Base-by-base conservation (phyloP, 495 filamentous ascomycete species). In the Daldinia childiae region DNA sequence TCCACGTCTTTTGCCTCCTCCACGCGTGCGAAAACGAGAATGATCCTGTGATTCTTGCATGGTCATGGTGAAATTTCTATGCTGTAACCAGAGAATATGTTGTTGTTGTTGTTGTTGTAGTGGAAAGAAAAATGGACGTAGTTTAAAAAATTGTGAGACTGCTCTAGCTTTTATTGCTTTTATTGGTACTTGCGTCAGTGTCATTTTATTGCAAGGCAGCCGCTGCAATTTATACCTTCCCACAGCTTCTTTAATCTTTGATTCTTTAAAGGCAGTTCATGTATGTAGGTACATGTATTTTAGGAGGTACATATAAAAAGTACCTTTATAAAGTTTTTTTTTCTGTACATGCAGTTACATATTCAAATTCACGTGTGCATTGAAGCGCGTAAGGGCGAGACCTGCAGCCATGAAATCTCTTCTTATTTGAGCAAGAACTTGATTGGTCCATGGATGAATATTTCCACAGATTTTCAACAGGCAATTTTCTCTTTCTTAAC, bases 11-110 rank as follows among this genome's bases (percentile, higher is more conserved):
- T 17, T 36, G 21, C 60, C 60, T 63, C 48, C 43, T 11, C 52
- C 38, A 17, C n/a, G 17, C 4, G 27, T n/a, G 59, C 30, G 59
- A 63, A 34, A 60, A 58, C 34, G 27, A 34, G 58, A 36, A 36
- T 24, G n/a, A 1, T 6, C 11, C 43, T 62, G 50, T 11, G 59
- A 11, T 51, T 69, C 43, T 36, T 69, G 59, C 66, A 69, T 69
- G 41, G 52, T 52, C 66, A 63, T 69, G 52, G 52, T 54, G 58
- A 62, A 21, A 21, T 15, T 48, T 41, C 1, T 55, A 12, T 59
- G 38, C 30, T 26, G 64, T 6, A 50, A 21, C 29, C 9, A 30
- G 27, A 48, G 8, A 24, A 48, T 41, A 11, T 0, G 8, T 12
- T 17, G 41, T 19, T 48, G 43, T 48, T 24, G 9, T 24, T 0